Percentiles rank a stretch among this genome's conserved stretches.
phyloP scores from a whole-genome alignment of 257 asterid species.

The Nicotiana obtusifolia region DNA sequence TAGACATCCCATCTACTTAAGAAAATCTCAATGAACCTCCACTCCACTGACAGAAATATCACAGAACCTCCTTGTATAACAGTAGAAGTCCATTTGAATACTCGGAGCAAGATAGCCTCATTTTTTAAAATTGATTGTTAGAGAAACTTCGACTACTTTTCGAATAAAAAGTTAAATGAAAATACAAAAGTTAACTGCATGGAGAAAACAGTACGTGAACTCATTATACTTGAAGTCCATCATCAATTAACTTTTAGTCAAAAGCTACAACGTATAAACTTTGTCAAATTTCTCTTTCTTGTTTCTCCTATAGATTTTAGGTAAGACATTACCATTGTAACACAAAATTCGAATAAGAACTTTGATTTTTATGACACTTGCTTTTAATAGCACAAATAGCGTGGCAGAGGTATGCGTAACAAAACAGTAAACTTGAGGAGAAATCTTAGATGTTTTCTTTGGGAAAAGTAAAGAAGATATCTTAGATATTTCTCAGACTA shows the following conservation, averaged over 20 bases:
- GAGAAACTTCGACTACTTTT: background rate
- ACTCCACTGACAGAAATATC: background rate
- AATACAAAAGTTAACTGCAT: background rate
- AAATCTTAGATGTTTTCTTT: background rate
- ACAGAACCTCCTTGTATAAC: background rate
- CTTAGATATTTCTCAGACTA: background rate
- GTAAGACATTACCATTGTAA: too few species aligned
- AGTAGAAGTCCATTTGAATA: background rate
- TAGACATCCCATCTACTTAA: background rate
- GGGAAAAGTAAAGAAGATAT: too few species aligned
- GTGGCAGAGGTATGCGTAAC: background rate
- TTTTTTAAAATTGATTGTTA: background rate
- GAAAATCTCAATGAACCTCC: background rate
- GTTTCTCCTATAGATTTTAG: too few species aligned
- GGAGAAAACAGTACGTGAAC: background rate
- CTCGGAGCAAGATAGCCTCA: background rate
- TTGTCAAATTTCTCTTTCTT: too few species aligned
- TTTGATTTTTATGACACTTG: background rate
- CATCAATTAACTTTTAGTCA: too few species aligned
- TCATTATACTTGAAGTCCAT: too few species aligned
- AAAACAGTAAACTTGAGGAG: background rate
- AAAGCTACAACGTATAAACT: too few species aligned
- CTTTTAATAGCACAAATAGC: background rate
- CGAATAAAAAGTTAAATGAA: background rate
- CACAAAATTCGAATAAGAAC: background rate